Evolutionary conservation across 2,329 filamentous ascomycete genomes (phyloP).

Genomic region (Paraconiothyrium brasiliense): DNA sequence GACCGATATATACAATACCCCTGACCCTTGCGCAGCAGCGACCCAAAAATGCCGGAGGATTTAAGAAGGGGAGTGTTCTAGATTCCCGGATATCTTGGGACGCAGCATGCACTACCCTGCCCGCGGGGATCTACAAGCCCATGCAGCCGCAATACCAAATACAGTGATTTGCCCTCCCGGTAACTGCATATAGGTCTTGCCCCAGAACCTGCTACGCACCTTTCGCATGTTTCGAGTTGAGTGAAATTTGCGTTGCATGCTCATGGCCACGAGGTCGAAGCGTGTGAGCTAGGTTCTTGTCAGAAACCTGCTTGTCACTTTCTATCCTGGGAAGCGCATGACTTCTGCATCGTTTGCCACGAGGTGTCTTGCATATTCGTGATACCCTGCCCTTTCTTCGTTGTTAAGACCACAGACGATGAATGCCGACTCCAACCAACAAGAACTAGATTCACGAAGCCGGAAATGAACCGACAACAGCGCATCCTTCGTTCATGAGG

Average conservation of each 20-base stretch:
- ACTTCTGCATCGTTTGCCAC: not conserved
- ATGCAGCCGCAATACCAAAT: not conserved
- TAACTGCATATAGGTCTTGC: not conserved
- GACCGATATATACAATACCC: not conserved
- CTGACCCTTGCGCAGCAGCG: no score
- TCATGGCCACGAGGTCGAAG: not conserved
- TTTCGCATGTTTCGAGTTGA: not conserved
- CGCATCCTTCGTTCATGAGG: not conserved
- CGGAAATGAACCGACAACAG: not conserved
- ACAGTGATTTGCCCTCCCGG: not conserved
- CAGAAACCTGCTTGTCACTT: not conserved
- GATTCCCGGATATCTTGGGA: not conserved
- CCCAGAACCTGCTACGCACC: not conserved
- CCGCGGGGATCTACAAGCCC: not conserved
- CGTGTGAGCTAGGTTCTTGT: not conserved
- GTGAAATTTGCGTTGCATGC: not conserved
- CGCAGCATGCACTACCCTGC: not conserved
- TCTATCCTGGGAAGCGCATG: not conserved
- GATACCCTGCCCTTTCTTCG: not conserved
- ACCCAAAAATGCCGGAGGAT: not conserved
- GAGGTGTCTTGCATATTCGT: not conserved
- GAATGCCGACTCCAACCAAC: not conserved
- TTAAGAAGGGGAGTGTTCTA: not conserved
- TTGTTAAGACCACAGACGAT: not conserved
- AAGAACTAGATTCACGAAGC: not conserved